Evolutionary conservation across 75 land plant species (phyloP).

Genomic region (Pinus tabuliformis): DNA sequence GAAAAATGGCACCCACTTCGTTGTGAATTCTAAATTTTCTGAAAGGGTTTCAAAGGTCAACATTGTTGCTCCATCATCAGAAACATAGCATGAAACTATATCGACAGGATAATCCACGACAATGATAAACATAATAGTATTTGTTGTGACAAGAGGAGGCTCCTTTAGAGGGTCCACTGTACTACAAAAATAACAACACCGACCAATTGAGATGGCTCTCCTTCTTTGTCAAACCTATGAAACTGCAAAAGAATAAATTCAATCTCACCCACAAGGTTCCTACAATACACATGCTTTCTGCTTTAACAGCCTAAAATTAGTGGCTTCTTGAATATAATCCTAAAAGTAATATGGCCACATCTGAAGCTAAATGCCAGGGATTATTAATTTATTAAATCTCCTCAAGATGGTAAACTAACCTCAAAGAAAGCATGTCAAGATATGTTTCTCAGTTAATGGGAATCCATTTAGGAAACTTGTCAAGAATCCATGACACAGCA

Average conservation of each 20-base stretch:
- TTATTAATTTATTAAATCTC: neutral
- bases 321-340: neutral
- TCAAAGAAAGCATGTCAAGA: slow-evolving; percentile 70
- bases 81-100: slow-evolving; percentile 92
- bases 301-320: neutral
- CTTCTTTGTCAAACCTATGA: slow-evolving; percentile 77
- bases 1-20: slow-evolving; percentile 94
- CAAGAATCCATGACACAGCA: slow-evolving; percentile 81
- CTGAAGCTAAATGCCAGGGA: neutral
- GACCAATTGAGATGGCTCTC: slow-evolving; percentile 84
- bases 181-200: slow-evolving; percentile 89
- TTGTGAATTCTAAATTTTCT: slow-evolving; percentile 88
- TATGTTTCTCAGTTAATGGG: slow-evolving; percentile 82
- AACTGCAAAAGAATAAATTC: neutral
- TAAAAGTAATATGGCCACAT: neutral
- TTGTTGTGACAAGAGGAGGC: slow-evolving; percentile 89
- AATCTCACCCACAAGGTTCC: neutral
- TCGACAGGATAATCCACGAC: slow-evolving; percentile 93
- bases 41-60: slow-evolving; percentile 85
- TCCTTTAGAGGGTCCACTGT: slow-evolving; percentile 98
- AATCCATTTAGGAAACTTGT: slow-evolving; percentile 85
- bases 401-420: slow-evolving; percentile 31
- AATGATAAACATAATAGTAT: slow-evolving; percentile 85
- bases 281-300: neutral
- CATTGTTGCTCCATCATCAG: slow-evolving; percentile 96